Conservation (phyloP, 805 yeast genomes). For the Suhomyces sp. region DNA sequence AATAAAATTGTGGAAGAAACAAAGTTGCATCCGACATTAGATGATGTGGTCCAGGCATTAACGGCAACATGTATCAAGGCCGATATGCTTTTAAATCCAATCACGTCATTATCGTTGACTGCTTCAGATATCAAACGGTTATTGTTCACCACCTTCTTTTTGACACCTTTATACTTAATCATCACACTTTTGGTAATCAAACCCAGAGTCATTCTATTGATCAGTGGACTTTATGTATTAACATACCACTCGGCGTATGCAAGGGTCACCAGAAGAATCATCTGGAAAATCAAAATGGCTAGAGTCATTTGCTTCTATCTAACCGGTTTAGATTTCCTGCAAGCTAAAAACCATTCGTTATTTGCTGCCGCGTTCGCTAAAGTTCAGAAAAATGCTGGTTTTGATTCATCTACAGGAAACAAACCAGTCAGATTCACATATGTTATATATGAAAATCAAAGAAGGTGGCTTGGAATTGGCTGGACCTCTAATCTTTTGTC, state of each 20-base stretch:
- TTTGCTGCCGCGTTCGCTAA: slow-evolving; percentile 58
- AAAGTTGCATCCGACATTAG: slow-evolving; percentile 73
- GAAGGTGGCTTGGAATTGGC: slow-evolving; percentile 97
- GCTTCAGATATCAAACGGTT: slow-evolving; percentile 77
- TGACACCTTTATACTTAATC: slow-evolving; percentile 81
- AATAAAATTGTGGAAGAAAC: slow-evolving; percentile 58
- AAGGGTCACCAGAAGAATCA: slow-evolving; percentile 73
- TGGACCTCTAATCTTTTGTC: slow-evolving; percentile 93
- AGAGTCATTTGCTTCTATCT: slow-evolving; percentile 74
- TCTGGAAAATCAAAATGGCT: slow-evolving; percentile 79
- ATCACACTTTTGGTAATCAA: slow-evolving; percentile 65
- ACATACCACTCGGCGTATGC: slow-evolving; percentile 88
- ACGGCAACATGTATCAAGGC: slow-evolving; percentile 73
- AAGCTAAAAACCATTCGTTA: slow-evolving; percentile 43
- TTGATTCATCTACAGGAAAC: slow-evolving; percentile 22
- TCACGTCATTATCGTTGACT: slow-evolving; percentile 69
- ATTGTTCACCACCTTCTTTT: slow-evolving; percentile 76
- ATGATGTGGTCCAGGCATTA: slow-evolving; percentile 77
- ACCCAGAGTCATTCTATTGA: slow-evolving; percentile 65
- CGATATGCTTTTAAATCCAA: slow-evolving; percentile 77
- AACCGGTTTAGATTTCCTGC: slow-evolving; percentile 79
- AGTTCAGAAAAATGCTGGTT: slow-evolving; percentile 40
- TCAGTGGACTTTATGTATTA: slow-evolving; percentile 58
- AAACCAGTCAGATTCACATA: slow-evolving; percentile 79
- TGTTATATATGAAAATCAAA: slow-evolving; percentile 90